Percentiles rank a stretch among this genome's conserved stretches.
These are phyloP conservation scores for Suhomyces sp. DNA, from an alignment of 805 yeast species.

Conservation along the genomic window DNA sequence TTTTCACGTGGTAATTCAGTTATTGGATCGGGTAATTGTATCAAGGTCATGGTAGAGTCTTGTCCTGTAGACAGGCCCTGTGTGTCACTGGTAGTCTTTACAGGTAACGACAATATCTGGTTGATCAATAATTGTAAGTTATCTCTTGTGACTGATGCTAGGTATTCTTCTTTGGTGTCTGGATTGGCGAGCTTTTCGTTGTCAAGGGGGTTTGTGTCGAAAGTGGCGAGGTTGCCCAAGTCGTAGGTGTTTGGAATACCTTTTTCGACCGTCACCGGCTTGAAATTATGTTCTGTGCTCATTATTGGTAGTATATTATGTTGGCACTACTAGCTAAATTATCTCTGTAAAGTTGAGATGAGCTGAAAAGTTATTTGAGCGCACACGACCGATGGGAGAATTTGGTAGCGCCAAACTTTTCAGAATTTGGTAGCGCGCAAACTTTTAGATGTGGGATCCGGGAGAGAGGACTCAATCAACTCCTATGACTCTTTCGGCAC, in stretches of 20 bases:
- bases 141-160: slow-evolving; percentile 74
- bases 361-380: slow-evolving; percentile 2
- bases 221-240: slow-evolving; percentile 85
- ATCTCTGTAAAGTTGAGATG: not conserved
- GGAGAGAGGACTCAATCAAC: no score
- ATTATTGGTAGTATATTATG: slow-evolving; percentile 6
- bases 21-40: slow-evolving; percentile 79
- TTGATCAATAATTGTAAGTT: slow-evolving; percentile 88
- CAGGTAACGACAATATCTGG: slow-evolving; percentile 86
- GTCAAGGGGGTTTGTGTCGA: slow-evolving; percentile 86
- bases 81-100: slow-evolving; percentile 80
- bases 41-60: slow-evolving; percentile 74
- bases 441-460: no score
- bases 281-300: slow-evolving; percentile 28
- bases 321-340: not conserved
- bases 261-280: slow-evolving; percentile 86
- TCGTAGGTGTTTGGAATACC: slow-evolving; percentile 87
- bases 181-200: slow-evolving; percentile 53
- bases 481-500: no score
- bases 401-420: not conserved
- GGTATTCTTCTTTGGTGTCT: slow-evolving; percentile 56
- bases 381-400: slow-evolving; percentile 2
- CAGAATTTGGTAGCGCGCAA: no score
- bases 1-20: slow-evolving; percentile 91
- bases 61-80: slow-evolving; percentile 56